Evolutionary conservation across 2,329 filamentous ascomycete genomes (phyloP).

Genomic region (Venturia pyrina): DNA sequence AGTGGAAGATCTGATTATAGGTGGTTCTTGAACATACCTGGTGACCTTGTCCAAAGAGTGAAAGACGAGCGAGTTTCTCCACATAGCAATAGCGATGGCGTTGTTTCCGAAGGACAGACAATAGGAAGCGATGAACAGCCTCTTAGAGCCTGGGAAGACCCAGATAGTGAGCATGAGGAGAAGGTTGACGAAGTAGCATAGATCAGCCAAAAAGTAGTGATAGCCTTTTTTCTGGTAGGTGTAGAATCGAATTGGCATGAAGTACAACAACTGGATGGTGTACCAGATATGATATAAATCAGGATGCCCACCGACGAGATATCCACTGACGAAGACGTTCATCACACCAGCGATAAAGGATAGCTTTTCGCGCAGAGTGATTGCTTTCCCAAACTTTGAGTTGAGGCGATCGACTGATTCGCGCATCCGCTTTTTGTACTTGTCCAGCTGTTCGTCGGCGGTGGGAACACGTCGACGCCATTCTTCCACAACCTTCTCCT

Average conservation of each 20-base stretch:
- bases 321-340: constrained; percentile 96
- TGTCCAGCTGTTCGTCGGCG: constrained; percentile 86
- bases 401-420: constrained; percentile 79
- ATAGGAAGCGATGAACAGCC: constrained; percentile 83
- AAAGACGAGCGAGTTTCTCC: constrained; percentile 96
- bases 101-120: constrained; percentile 95
- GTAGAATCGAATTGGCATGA: constrained; percentile 92
- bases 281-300: constrained; percentile 92
- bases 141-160: constrained; percentile 82
- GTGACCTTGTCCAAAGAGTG: constrained; percentile 98
- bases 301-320: constrained; percentile 77
- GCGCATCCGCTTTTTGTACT: constrained; percentile 81
- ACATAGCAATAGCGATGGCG: constrained; percentile 95
- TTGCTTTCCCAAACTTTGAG: constrained; percentile 75
- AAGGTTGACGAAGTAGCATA: constrained; percentile 97
- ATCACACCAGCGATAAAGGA: constrained; percentile 93
- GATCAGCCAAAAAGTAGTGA: constrained; percentile 92
- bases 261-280: constrained; percentile 75
- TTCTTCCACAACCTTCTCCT: constrained; percentile 82
- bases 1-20: background rate
- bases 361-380: constrained; percentile 85
- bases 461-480: constrained; percentile 79
- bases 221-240: constrained; percentile 86
- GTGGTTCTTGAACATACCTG: constrained; percentile 39
- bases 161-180: constrained; percentile 74